Conservation (phyloP, 208 protist genomes). For the Porcisia deanei region DNA sequence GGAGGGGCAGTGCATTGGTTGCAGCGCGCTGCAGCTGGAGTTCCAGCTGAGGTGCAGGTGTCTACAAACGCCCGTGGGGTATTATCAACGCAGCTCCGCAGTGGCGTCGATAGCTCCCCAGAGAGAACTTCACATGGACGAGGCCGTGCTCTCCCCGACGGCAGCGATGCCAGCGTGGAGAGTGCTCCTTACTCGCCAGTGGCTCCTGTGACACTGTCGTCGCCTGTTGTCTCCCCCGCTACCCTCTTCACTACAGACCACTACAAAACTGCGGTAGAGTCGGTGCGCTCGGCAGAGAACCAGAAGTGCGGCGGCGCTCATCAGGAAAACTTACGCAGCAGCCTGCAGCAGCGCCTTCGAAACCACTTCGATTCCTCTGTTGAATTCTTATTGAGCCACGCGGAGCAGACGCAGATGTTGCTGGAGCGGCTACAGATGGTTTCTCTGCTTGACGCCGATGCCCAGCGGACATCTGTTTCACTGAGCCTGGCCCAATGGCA, state of each 20-base stretch:
- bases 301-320: slow-evolving; percentile 25
- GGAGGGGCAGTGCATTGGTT: not conserved
- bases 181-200: not conserved
- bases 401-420: slow-evolving; percentile 56
- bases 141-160: not conserved
- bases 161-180: slow-evolving; percentile 3
- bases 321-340: slow-evolving; percentile 29
- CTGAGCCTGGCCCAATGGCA: slow-evolving; percentile 55
- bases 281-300: slow-evolving; percentile 25
- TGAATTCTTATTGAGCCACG: slow-evolving; percentile 73
- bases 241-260: slow-evolving; percentile 32
- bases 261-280: slow-evolving; percentile 34
- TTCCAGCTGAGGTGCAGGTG: not conserved
- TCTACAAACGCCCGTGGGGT: too few species aligned
- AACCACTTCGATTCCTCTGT: slow-evolving; percentile 79
- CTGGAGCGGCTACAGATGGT: slow-evolving; percentile 71
- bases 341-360: slow-evolving; percentile 42
- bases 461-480: slow-evolving; percentile 50
- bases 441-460: slow-evolving; percentile 53
- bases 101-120: not conserved
- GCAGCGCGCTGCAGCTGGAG: not conserved
- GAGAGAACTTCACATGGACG: not conserved
- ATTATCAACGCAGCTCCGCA: not conserved
- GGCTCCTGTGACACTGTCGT: slow-evolving; percentile 9
- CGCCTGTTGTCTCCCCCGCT: slow-evolving; percentile 10